Evolutionary conservation across 2,329 filamentous ascomycete species (phyloP), one percentile per base, ranked within the genome.

Genomic region (Colletotrichum navitas): DNA sequence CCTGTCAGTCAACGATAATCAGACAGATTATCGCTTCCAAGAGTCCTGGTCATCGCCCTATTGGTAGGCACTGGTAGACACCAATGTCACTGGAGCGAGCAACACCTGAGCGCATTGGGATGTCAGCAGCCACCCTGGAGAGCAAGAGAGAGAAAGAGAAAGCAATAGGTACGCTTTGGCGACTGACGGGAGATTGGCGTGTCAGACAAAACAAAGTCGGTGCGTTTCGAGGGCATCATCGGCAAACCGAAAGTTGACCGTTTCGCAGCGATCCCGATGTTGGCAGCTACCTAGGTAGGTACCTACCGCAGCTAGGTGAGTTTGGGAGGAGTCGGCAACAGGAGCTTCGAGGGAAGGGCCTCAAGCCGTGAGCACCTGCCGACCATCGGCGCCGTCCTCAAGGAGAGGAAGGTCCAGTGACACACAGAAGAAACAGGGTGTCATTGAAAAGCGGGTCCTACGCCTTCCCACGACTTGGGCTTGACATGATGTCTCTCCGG

Each of bases 401-500:
- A 39, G 11, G 43, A 43, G 24, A 29, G 65, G 49, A 54, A 68
- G 60, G 66, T 51, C 60, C 60, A 62, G 58, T 61, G 16, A 34
- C n/a, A 34, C 34, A 34, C 10, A 8, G 43, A 52, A 39, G 55
- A 41, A 34, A 34, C 34, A 34, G 49, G 49, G 55, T 43, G 47
- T 61, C 56, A 65, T 55, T 24, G 32, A 62, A 61, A 62, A 24
- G 56, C 39, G 63, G 68, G 56, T 1, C 62, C 12, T 8, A 34
- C 63, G 68, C 68, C 68, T 71, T 71, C 47, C 49, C 26, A 56
- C n/a, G 21, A 59, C 47, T 21, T 67, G 14, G n/a, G 29, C 24
- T 71, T 71, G 68, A 71, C 68, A 67, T 45, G 64, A 51, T 71
- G 68, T 67, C 68, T 71, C 63, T 54, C n/a, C n/a, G n/a, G n/a